phyloP scores from a whole-genome alignment of 23 red algal species.

The Rhodosorus marinus region DNA sequence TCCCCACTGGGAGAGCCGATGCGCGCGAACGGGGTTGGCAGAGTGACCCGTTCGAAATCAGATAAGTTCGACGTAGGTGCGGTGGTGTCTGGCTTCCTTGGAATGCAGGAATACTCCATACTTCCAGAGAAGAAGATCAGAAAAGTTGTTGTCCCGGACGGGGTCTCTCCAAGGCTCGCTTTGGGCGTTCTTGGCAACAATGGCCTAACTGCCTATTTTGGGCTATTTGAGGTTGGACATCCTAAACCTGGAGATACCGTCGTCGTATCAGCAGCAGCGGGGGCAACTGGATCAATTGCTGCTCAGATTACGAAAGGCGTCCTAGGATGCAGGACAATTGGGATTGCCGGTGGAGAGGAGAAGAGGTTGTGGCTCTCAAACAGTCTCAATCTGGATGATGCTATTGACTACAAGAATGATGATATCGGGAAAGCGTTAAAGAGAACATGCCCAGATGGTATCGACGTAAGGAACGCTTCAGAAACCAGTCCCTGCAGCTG shows the following conservation, averaged over 20 bases:
- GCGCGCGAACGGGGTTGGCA: constrained; percentile 49
- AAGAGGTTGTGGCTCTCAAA: constrained; percentile 40
- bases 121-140: constrained; percentile 7
- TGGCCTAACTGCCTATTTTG: constrained; percentile 62
- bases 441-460: constrained; percentile 6
- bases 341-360: constrained; percentile 29
- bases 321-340: constrained; percentile 26
- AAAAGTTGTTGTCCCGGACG: constrained; percentile 6
- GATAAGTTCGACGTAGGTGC: constrained; percentile 5
- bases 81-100: constrained; percentile 12
- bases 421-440: constrained; percentile 16
- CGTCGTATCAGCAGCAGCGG: constrained; percentile 56
- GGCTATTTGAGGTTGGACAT: constrained; percentile 19
- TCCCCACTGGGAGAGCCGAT: constrained; percentile 24
- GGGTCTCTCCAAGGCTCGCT: neutral
- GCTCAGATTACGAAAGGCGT: constrained; percentile 45
- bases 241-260: constrained; percentile 16
- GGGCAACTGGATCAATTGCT: constrained; percentile 44
- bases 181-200: constrained; percentile 47
- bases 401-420: constrained; percentile 48
- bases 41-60: constrained; percentile 23
- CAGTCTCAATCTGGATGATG: constrained; percentile 17
- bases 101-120: constrained; percentile 27
- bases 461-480: too few relatives aligned
- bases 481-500: too few relatives aligned